These are phyloP conservation scores for Candida schatavii DNA, from an alignment of 805 yeast genomes.

Conservation along the genomic window DNA sequence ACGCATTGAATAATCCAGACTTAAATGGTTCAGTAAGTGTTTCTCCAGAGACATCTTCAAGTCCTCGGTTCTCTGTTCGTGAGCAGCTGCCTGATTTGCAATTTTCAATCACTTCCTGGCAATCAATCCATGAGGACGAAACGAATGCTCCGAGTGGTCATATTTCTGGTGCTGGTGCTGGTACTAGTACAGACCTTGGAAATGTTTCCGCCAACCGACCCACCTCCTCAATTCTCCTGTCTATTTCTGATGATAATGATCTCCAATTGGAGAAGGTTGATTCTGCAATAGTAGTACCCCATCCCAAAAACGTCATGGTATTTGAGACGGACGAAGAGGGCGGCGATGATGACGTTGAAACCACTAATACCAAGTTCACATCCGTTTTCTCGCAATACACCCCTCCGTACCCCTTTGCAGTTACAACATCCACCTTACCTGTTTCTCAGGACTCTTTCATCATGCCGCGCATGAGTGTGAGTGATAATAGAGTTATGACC, in stretches of 20 bases:
- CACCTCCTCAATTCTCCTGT: slow-evolving; percentile 19
- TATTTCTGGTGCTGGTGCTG: slow-evolving; percentile 2
- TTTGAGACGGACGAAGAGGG: slow-evolving; percentile 45
- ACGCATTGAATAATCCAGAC: slow-evolving; percentile 40
- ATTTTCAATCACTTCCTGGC: slow-evolving; percentile 29
- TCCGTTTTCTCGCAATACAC: neutral
- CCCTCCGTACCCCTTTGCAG: neutral
- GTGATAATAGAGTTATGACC: slow-evolving; percentile 11
- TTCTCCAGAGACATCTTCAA: slow-evolving; percentile 5
- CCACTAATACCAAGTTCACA: slow-evolving; percentile 1
- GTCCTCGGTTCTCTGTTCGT: slow-evolving; percentile 1
- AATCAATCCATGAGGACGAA: slow-evolving; percentile 21
- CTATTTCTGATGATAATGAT: slow-evolving; percentile 20
- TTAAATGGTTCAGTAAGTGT: slow-evolving; percentile 23
- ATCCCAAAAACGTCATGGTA: slow-evolving; percentile 28
- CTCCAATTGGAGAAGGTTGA: slow-evolving; percentile 8
- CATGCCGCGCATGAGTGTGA: slow-evolving; percentile 35
- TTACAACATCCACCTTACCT: neutral
- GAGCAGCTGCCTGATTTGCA: slow-evolving; percentile 8
- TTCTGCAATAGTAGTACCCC: slow-evolving; percentile 21
- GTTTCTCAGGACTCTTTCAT: slow-evolving; percentile 22
- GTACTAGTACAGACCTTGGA: no score
- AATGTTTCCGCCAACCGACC: slow-evolving; percentile 2
- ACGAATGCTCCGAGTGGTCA: slow-evolving; percentile 6
- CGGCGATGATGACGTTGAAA: slow-evolving; percentile 16